Evolutionary conservation across 2,329 filamentous ascomycete species (phyloP).

Genomic region (Fusarium albidum): DNA sequence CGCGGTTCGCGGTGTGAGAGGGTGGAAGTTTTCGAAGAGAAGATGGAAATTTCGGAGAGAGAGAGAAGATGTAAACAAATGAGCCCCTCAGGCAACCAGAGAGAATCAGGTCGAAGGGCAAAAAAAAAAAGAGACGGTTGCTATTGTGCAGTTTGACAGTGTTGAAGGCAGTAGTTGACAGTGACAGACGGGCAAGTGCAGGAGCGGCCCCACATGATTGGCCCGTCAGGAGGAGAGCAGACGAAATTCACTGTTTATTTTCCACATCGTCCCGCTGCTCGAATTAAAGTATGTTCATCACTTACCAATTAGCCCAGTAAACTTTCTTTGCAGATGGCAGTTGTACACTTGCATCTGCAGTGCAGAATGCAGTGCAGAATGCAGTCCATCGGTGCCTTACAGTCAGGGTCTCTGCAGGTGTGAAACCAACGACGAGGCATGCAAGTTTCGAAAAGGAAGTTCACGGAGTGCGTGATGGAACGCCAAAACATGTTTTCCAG

Average conservation of each 20-base stretch:
- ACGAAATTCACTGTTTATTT: not conserved
- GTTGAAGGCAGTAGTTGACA: constrained; percentile 6
- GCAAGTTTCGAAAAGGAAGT: too few relatives aligned
- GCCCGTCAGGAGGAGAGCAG: not conserved
- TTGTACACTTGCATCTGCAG: not conserved
- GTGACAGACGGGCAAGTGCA: constrained; percentile 1
- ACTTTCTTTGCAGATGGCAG: not conserved
- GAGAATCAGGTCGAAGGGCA: not conserved
- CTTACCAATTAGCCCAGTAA: not conserved
- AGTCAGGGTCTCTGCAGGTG: constrained; percentile 1
- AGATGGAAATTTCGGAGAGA: not conserved
- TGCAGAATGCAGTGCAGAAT: not conserved
- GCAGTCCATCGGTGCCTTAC: constrained; percentile 2
- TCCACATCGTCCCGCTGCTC: too few relatives aligned
- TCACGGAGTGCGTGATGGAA: too few relatives aligned
- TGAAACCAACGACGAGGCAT: not conserved
- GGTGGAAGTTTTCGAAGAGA: not conserved
- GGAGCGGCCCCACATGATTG: not conserved
- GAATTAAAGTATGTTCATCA: too few relatives aligned
- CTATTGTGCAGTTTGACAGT: constrained; percentile 9
- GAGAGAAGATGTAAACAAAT: not conserved
- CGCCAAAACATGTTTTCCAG: too few relatives aligned
- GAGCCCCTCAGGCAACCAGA: not conserved
- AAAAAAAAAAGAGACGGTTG: not conserved
- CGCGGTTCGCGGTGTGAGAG: not conserved